These are phyloP conservation scores for Skeletonema grethae DNA, from an alignment of 108 stramenopile genomes.

Conservation along the genomic window DNA sequence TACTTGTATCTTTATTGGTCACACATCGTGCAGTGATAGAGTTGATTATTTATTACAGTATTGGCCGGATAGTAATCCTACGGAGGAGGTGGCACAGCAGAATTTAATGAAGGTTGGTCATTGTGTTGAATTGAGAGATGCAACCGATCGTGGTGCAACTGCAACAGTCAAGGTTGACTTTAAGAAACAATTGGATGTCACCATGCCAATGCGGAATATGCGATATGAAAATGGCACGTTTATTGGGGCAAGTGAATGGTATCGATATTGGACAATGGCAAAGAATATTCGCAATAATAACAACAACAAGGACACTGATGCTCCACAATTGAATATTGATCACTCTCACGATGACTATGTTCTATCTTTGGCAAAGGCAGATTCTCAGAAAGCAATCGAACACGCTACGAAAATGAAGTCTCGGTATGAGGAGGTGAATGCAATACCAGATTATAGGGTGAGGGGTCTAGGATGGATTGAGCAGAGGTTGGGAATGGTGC, in stretches of 20 bases:
- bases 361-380: neutral
- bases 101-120: too few species aligned
- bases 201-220: neutral
- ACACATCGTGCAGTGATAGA: too few species aligned
- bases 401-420: slow-evolving; percentile 18
- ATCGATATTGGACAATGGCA: neutral
- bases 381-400: neutral
- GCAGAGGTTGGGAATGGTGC: slow-evolving; percentile 23
- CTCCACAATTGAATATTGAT: neutral
- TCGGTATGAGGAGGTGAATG: slow-evolving; percentile 9
- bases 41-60: too few species aligned
- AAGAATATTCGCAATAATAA: neutral
- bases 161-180: neutral
- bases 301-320: neutral
- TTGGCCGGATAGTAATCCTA: too few species aligned
- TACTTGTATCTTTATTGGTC: too few species aligned
- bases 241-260: slow-evolving; percentile 5
- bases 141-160: neutral
- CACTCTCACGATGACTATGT: neutral
- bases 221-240: neutral
- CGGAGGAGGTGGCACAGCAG: too few species aligned
- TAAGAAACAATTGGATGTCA: neutral
- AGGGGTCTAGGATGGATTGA: slow-evolving; percentile 32
- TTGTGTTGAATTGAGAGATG: neutral
- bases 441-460: slow-evolving; percentile 24